Conservation (phyloP, 1,284 basidiomycete genomes). For the Golubevia pallescens region DNA sequence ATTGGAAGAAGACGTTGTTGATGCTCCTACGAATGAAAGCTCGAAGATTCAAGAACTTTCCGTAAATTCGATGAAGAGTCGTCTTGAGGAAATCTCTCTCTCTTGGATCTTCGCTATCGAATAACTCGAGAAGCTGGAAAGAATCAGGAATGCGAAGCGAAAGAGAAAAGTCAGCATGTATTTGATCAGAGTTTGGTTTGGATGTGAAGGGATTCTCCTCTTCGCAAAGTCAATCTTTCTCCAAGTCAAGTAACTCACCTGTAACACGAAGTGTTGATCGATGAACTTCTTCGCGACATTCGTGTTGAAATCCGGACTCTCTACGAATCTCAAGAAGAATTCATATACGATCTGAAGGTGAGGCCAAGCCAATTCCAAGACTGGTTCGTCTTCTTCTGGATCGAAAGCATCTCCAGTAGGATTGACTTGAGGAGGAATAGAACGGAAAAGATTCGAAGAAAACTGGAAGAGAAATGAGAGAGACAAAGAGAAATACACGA, state of each 20-base stretch:
- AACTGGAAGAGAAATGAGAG: conserved; percentile 24
- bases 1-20: conserved; percentile 99
- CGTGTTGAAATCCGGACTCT: conserved; percentile 97
- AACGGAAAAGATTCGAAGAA: conserved; percentile 92
- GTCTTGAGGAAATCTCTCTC: conserved; percentile 99
- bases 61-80: conserved; percentile 97
- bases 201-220: background rate
- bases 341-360: conserved; percentile 99
- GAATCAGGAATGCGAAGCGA: background rate
- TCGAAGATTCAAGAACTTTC: conserved; percentile 97
- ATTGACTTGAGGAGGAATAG: conserved; percentile 98
- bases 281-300: conserved; percentile 97
- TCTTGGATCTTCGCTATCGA: conserved; percentile 97
- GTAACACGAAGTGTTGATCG: conserved; percentile 93
- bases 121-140: conserved; percentile 84
- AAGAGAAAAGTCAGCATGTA: background rate
- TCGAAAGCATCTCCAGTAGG: conserved; percentile 98
- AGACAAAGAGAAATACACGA: background rate
- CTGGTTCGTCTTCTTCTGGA: conserved; percentile 98
- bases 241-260: conserved; percentile 58
- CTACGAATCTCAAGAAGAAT: conserved; percentile 98
- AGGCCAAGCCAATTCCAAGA: conserved; percentile 98
- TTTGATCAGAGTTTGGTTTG: no score
- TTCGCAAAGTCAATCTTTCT: background rate
- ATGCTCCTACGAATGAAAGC: conserved; percentile 98